Evolutionary conservation across 2,329 filamentous ascomycete genomes (phyloP), one percentile per base, ranked within the genome.

Genomic region (Mycosphaerella arachidis): DNA sequence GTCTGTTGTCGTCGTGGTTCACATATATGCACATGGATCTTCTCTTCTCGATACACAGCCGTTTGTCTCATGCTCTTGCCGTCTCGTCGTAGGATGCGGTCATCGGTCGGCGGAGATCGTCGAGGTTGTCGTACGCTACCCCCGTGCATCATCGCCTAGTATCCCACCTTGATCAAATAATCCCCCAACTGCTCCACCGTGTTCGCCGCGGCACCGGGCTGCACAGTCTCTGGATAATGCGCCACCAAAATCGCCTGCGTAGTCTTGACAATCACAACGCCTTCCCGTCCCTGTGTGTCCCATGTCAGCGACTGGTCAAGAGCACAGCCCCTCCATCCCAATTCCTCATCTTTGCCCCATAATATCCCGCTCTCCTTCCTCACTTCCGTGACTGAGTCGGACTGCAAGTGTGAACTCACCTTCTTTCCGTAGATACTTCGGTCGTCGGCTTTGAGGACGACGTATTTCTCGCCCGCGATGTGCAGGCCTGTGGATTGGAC

Each of bases 171-270:
- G 75, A 90, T 86, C 65, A 96, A 85, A 81, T 97, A 97, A 77
- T 96, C 90, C 71, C 85, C 91, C 64, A 99, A 84, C 70, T 86
- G 82, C 81, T 93, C 90, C 67, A 96, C 89, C 53, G 89, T 90
- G 74, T 84, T 84, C 70, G 87, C 87, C 64, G 91, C 87, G 75
- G 88, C 87, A 73, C 90, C 87, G 55, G 89, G 90, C 75, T 89
- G 82, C 68, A 87, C 79, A 63, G 76, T 75, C 75, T 96, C 91
- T 67, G 82, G 82, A 82, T 97, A 91, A 81, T 96, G 91, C 68
- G 86, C 89, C 74, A 99, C 79, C 74, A 99, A 85, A 75, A 97
- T 87, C 68, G 92, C 91, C 79, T 95, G 88, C 72, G 83, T 87
- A 71, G 93, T 95, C 83, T 95, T 96, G 78, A 87, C 87, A 70